These are phyloP conservation scores for Fusarium irregulare DNA, from an alignment of 2,329 filamentous ascomycete genomes.

Conservation along the genomic window DNA sequence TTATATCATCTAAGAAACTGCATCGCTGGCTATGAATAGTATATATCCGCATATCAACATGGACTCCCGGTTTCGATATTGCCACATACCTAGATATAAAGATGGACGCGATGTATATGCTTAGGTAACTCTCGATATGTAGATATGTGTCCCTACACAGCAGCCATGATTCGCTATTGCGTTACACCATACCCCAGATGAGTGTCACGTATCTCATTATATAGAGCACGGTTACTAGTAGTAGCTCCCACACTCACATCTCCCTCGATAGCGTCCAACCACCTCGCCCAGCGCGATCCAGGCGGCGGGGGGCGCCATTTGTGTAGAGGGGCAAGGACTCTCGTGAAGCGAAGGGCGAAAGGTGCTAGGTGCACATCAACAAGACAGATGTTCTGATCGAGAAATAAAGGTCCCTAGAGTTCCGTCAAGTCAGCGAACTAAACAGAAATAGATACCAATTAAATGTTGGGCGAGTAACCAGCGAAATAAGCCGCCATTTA, in stretches of 20 bases:
- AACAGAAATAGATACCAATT: neutral
- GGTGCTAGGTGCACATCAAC: conserved; percentile 83
- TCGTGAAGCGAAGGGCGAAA: conserved; percentile 76
- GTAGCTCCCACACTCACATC: conserved; percentile 73
- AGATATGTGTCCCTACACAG: neutral
- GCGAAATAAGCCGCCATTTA: conserved; percentile 30
- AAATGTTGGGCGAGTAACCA: neutral
- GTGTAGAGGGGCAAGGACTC: conserved; percentile 72
- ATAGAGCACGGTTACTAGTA: conserved; percentile 68
- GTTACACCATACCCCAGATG: conserved; percentile 36
- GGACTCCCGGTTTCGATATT: neutral
- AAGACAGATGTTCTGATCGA: conserved; percentile 62
- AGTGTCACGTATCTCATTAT: conserved; percentile 69
- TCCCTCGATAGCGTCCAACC: conserved; percentile 76
- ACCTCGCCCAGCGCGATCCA: conserved; percentile 73
- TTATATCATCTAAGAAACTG: neutral
- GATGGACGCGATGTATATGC: neutral
- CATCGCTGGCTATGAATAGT: conserved; percentile 11
- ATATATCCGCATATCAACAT: neutral
- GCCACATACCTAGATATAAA: neutral
- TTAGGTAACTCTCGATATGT: neutral
- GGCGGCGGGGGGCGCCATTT: conserved; percentile 73
- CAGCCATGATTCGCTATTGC: neutral
- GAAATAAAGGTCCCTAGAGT: conserved; percentile 74
- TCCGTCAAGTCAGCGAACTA: neutral